A percentile compares a stretch with the other conserved stretches of the same genome.
Conservation (phyloP, 371 early-diverging fungal species). For the Pancytospora epiphaga region DNA sequence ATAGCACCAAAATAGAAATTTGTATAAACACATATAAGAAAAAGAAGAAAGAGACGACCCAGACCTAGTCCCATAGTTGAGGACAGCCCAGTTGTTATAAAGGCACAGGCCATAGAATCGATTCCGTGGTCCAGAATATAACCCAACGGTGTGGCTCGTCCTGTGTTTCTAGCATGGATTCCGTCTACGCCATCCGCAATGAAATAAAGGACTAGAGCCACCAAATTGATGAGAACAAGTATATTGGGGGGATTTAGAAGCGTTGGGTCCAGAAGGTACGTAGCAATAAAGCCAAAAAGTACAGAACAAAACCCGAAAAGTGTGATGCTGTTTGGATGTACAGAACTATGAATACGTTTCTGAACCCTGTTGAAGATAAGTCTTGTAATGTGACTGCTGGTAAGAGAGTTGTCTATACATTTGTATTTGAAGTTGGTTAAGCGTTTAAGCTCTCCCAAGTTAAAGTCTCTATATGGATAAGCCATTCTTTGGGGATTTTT, state of each 20-base stretch:
- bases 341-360: conserved; percentile 72
- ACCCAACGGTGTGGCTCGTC: conserved; percentile 79
- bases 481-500: too few species aligned
- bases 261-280: conserved; percentile 66
- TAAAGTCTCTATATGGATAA: background rate
- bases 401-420: conserved; percentile 70
- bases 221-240: conserved; percentile 68
- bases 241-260: conserved; percentile 69
- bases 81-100: conserved; percentile 48
- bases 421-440: conserved; percentile 71
- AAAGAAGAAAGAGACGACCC: conserved; percentile 19
- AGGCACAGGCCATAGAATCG: conserved; percentile 51
- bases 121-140: conserved; percentile 69
- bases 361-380: conserved; percentile 79
- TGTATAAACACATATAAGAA: conserved; percentile 27
- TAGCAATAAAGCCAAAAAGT: conserved; percentile 38
- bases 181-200: conserved; percentile 93
- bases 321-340: conserved; percentile 91
- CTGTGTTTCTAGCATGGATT: conserved; percentile 83
- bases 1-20: conserved; percentile 78
- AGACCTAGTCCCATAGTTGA: conserved; percentile 62
- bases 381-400: conserved; percentile 69
- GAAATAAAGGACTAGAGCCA: conserved; percentile 79
- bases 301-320: conserved; percentile 68
- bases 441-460: conserved; percentile 57